Evolutionary conservation across 139 green algal species (phyloP).

Genomic region (Desmodesmus armatus): DNA sequence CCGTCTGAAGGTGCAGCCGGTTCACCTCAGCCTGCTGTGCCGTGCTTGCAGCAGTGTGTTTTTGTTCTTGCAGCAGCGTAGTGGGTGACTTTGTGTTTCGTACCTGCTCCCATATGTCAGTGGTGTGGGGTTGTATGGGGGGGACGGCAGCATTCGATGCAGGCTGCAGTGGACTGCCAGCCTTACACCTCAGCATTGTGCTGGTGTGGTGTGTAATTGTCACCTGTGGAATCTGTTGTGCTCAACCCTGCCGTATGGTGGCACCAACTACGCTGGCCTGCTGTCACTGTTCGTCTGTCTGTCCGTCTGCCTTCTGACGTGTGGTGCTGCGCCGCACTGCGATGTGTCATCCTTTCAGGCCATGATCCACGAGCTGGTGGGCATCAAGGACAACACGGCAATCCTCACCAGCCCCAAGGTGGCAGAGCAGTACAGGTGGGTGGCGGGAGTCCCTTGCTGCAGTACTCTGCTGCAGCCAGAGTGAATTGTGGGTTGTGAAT

Average conservation of each 20-base stretch:
- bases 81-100: too few species aligned
- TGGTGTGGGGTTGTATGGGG: too few species aligned
- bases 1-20: too few species aligned
- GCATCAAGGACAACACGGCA: slow-evolving; percentile 75
- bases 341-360: slow-evolving; percentile 58
- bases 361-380: slow-evolving; percentile 95
- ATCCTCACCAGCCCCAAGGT: slow-evolving; percentile 67
- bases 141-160: too few species aligned
- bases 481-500: too few species aligned
- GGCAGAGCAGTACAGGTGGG: slow-evolving; percentile 65
- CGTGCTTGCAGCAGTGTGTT: neutral
- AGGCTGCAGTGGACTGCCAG: too few species aligned
- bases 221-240: neutral
- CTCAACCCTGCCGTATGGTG: neutral
- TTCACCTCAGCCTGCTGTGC: too few species aligned
- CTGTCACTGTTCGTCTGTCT: too few species aligned
- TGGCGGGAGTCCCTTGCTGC: neutral
- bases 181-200: neutral
- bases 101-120: neutral
- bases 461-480: neutral
- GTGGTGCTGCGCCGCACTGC: neutral
- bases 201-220: slow-evolving; percentile 46
- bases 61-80: too few species aligned
- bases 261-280: neutral
- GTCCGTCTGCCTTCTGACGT: too few species aligned